Conservation (phyloP, 1,284 basidiomycete genomes). For the Cutaneotrichosporon mucoides region DNA sequence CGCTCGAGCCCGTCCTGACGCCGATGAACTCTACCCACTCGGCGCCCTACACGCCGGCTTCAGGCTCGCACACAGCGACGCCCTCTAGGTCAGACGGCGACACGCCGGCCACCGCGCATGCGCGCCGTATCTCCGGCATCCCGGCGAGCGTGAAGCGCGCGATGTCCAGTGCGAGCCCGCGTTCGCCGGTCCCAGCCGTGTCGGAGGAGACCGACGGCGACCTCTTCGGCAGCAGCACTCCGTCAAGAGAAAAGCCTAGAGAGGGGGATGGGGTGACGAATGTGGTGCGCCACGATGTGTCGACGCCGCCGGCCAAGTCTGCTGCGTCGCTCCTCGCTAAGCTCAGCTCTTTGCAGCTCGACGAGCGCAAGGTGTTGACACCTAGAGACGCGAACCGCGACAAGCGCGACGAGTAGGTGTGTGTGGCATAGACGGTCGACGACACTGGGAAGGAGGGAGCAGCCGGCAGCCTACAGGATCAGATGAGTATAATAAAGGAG, state of each 20-base stretch:
- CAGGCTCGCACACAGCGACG: not conserved
- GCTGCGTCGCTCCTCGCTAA: constrained; percentile 11
- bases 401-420: not conserved
- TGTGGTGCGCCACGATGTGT: constrained; percentile 17
- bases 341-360: not conserved
- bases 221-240: too few relatives aligned
- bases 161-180: too few relatives aligned
- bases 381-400: constrained; percentile 13
- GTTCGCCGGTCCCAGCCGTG: too few relatives aligned
- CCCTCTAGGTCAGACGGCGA: not conserved
- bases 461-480: too few relatives aligned
- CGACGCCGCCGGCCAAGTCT: constrained; percentile 10
- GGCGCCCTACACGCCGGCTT: not conserved
- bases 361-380: constrained; percentile 7
- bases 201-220: too few relatives aligned
- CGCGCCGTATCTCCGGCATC: constrained; percentile 17
- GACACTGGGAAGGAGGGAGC: too few relatives aligned
- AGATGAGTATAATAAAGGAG: too few relatives aligned
- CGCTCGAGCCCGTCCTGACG: constrained; percentile 19
- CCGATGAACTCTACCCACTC: constrained; percentile 11
- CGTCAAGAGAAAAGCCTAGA: not conserved
- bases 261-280: not conserved
- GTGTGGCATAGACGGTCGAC: not conserved
- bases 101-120: constrained; percentile 14
- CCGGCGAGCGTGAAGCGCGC: constrained; percentile 9